These are phyloP conservation scores for Pseudogymnoascus sp. DNA, from an alignment of 2,329 filamentous ascomycete species.

Conservation along the genomic window DNA sequence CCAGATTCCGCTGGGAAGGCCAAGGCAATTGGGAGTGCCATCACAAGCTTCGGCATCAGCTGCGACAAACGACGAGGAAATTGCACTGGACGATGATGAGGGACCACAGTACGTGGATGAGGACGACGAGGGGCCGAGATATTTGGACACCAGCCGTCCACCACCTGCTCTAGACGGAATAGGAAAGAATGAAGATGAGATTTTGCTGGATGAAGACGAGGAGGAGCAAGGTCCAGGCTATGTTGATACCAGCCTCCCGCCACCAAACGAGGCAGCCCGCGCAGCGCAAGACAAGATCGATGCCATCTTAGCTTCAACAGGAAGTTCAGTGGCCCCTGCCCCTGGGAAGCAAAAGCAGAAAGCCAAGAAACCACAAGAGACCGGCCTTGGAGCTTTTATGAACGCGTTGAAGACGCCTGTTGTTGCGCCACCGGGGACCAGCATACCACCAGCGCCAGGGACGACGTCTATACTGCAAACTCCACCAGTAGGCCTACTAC, in stretches of 20 bases:
- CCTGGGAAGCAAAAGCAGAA: background rate
- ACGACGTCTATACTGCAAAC: background rate
- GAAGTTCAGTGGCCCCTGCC: background rate
- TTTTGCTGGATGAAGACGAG: constrained; percentile 34
- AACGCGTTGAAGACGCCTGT: background rate
- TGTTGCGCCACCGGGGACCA: background rate
- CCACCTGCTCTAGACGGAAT: constrained; percentile 20
- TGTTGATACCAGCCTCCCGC: constrained; percentile 10
- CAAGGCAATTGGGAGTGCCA: constrained; percentile 19
- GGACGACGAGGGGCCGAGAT: constrained; percentile 16
- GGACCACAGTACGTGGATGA: background rate
- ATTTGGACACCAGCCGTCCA: constrained; percentile 22
- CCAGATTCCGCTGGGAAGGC: constrained; percentile 25
- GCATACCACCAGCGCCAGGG: constrained; percentile 1
- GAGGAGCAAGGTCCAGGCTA: constrained; percentile 19
- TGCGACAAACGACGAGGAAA: constrained; percentile 19
- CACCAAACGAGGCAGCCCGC: constrained; percentile 13
- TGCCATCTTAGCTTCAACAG: constrained; percentile 17
- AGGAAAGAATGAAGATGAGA: constrained; percentile 37
- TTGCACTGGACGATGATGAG: constrained; percentile 20
- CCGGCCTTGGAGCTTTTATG: background rate
- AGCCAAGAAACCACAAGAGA: background rate
- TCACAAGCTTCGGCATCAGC: background rate
- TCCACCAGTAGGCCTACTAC: background rate
- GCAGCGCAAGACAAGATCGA: constrained; percentile 24